Evolutionary conservation across 192 early-diverging fungal species (phyloP).

Genomic region (Dissophora ornata): DNA sequence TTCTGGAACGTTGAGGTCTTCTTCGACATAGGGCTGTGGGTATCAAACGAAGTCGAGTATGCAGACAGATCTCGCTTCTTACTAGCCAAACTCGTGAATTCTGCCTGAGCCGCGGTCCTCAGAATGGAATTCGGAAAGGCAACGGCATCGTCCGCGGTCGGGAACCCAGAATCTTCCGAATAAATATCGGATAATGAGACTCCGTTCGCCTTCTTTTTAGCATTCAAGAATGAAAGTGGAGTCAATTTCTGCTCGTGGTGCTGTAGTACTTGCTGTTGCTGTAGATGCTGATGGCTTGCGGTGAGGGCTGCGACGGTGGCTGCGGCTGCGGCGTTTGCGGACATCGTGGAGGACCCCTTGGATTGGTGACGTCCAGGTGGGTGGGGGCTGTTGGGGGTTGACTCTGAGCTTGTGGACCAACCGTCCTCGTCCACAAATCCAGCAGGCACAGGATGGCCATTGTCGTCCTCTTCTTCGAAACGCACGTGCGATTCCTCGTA

Average conservation of each 20-base stretch:
- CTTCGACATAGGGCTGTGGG: slow-evolving; percentile 47
- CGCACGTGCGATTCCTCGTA: slow-evolving; percentile 96
- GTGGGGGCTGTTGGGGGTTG: neutral
- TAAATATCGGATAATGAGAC: slow-evolving; percentile 52
- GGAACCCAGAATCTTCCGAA: slow-evolving; percentile 26
- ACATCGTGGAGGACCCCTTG: slow-evolving; percentile 2
- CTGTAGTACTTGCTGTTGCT: slow-evolving; percentile 24
- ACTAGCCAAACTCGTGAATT: slow-evolving; percentile 30
- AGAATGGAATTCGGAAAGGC: slow-evolving; percentile 45
- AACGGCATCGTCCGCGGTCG: slow-evolving; percentile 19
- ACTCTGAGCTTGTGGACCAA: slow-evolving; percentile 38
- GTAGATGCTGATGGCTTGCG: slow-evolving; percentile 27
- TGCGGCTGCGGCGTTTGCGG: slow-evolving; percentile 40
- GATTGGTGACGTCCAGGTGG: neutral
- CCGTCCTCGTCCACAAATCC: slow-evolving; percentile 53
- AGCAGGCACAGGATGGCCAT: slow-evolving; percentile 42
- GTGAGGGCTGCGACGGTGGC: slow-evolving; percentile 47
- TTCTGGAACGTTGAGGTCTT: slow-evolving; percentile 34
- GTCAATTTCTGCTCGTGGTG: slow-evolving; percentile 34
- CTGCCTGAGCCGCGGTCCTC: slow-evolving; percentile 35
- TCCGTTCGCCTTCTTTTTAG: slow-evolving; percentile 32
- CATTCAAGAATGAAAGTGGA: slow-evolving; percentile 36
- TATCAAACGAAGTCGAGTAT: slow-evolving; percentile 51
- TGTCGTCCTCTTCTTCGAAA: slow-evolving; percentile 80
- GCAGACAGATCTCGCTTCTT: slow-evolving; percentile 50